Evolutionary conservation across 2,329 filamentous ascomycete genomes (phyloP).

Genomic region (Penicillium sp.): DNA sequence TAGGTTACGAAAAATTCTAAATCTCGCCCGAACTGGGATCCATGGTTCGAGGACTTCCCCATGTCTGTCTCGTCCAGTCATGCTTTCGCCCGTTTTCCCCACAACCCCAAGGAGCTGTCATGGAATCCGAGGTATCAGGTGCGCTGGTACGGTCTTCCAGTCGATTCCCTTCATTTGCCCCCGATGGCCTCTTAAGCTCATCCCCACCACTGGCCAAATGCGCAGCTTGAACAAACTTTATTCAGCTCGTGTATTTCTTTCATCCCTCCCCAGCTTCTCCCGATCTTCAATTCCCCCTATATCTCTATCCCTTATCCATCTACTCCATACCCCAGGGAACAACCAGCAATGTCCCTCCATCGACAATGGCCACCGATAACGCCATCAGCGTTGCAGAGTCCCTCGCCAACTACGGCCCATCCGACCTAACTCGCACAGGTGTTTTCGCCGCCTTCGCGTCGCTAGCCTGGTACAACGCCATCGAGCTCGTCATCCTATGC

Average conservation of each 20-base stretch:
- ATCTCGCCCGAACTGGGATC: not conserved
- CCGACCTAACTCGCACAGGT: conserved; percentile 2
- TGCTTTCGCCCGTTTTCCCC: not conserved
- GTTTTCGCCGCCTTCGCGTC: conserved; percentile 20
- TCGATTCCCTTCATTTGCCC: not conserved
- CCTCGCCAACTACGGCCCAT: conserved; percentile 3
- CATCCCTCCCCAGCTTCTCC: not conserved
- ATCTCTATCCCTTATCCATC: too few species aligned
- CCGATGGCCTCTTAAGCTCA: not conserved
- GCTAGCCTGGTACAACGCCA: conserved; percentile 23
- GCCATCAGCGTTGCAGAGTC: conserved; percentile 3
- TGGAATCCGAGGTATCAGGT: not conserved
- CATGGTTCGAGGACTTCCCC: not conserved
- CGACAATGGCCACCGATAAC: conserved; percentile 14
- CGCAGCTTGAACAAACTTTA: not conserved
- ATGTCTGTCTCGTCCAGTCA: not conserved
- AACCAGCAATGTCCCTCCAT: conserved; percentile 13
- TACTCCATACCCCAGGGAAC: not conserved
- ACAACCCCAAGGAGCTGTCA: conserved; percentile 6
- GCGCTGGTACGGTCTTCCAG: too few species aligned
- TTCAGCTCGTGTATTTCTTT: too few species aligned
- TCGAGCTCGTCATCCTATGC: conserved; percentile 35
- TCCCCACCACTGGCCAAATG: not conserved
- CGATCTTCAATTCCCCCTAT: not conserved
- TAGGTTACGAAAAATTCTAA: not conserved